Evolutionary conservation across 768 basidiomycete species (phyloP).

Genomic region (Porphyrellus cyaneotinctus): DNA sequence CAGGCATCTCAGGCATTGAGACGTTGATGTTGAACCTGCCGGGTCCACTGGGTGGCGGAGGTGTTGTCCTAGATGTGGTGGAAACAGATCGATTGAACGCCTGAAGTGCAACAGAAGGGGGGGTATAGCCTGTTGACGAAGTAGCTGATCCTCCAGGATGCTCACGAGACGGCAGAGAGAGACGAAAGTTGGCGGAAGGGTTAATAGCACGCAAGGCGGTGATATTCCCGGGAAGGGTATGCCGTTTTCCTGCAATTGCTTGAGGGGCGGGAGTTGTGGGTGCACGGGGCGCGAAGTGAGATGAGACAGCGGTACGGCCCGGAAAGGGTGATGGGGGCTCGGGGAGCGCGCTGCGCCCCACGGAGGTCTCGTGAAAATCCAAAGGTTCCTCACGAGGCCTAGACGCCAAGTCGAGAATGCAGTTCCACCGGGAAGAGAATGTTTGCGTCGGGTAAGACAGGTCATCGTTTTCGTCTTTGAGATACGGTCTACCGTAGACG

Average conservation of each 20-base stretch:
- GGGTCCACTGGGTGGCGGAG: slow-evolving; percentile 28
- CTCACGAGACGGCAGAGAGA: slow-evolving; percentile 29
- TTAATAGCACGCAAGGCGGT: slow-evolving; percentile 30
- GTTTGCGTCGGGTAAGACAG: slow-evolving; percentile 59
- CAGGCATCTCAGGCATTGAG: slow-evolving; percentile 11
- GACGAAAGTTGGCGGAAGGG: slow-evolving; percentile 14
- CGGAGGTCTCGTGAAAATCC: slow-evolving; percentile 14
- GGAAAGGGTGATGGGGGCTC: slow-evolving; percentile 84
- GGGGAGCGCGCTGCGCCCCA: slow-evolving; percentile 47
- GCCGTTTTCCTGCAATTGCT: slow-evolving; percentile 55
- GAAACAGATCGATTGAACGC: slow-evolving; percentile 26
- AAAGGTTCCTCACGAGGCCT: slow-evolving; percentile 22
- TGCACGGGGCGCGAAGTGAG: slow-evolving; percentile 26
- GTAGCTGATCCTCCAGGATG: slow-evolving; percentile 13
- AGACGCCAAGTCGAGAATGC: slow-evolving; percentile 71
- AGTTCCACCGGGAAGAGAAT: slow-evolving; percentile 89
- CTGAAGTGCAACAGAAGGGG: slow-evolving; percentile 36
- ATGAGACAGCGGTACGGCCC: slow-evolving; percentile 26
- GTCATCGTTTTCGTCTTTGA: slow-evolving; percentile 19
- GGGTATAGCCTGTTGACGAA: slow-evolving; percentile 22
- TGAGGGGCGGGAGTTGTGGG: slow-evolving; percentile 22
- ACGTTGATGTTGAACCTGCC: background rate
- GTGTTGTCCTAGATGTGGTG: slow-evolving; percentile 33
- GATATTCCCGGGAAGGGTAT: slow-evolving; percentile 42
- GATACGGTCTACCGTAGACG: slow-evolving; percentile 70